Conservation (phyloP, 192 early-diverging fungal species). For the Allomyces macrogynus region DNA sequence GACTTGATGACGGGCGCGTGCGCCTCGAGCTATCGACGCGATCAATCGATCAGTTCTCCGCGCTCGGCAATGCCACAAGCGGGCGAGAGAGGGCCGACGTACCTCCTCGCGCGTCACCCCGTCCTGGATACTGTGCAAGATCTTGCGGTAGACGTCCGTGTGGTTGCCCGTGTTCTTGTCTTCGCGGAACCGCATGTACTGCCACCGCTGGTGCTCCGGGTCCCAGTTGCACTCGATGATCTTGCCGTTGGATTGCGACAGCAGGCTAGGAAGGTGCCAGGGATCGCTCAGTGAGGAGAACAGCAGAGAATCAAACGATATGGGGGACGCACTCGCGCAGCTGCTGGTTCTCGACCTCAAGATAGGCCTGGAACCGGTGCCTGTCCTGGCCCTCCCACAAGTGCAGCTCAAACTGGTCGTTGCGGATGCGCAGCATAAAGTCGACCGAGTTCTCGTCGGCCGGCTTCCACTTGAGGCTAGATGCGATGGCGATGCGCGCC, state of each 20-base stretch:
- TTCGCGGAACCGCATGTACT: conserved; percentile 49
- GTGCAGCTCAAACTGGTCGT: conserved; percentile 23
- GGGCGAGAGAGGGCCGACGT: not conserved
- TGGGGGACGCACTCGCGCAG: not conserved
- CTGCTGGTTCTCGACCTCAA: not conserved
- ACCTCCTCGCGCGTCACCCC: conserved; percentile 40
- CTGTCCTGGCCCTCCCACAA: conserved; percentile 22
- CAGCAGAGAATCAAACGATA: not conserved
- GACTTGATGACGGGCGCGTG: too few species aligned
- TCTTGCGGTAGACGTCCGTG: conserved; percentile 27
- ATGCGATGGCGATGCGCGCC: not conserved
- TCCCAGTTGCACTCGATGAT: conserved; percentile 47
- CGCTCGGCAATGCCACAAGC: not conserved
- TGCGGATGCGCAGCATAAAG: conserved; percentile 28
- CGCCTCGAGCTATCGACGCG: too few species aligned
- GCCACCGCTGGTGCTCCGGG: conserved; percentile 28
- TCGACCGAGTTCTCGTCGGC: conserved; percentile 62
- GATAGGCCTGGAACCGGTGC: conserved; percentile 14
- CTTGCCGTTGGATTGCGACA: conserved; percentile 22
- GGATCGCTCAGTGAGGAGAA: not conserved
- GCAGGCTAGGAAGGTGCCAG: conserved; percentile 2
- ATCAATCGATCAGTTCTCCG: too few species aligned
- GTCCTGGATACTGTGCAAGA: conserved; percentile 48
- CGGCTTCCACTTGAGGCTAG: conserved; percentile 73
- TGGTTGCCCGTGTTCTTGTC: conserved; percentile 65